phyloP scores from a whole-genome alignment of 306 rosid genomes.

The Hippophae tibetana region DNA sequence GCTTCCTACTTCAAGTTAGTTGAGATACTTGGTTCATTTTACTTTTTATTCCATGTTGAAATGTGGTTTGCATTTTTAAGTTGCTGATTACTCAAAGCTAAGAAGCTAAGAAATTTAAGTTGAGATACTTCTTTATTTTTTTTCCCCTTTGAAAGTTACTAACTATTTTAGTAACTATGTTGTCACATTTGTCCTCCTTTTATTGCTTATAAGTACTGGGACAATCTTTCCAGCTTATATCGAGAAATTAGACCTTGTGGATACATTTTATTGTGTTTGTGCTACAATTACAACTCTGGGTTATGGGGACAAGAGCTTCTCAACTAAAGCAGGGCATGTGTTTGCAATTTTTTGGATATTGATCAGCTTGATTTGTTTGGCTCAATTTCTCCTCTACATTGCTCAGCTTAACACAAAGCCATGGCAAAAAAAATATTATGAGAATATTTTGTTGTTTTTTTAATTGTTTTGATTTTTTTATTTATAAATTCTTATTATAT shows the following conservation, averaged over 20 bases:
- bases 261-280: conserved; percentile 50
- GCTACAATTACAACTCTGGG: conserved; percentile 42
- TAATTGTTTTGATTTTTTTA: too few species aligned
- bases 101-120: too few species aligned
- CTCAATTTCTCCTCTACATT: conserved; percentile 25
- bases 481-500: too few species aligned
- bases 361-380: conserved; percentile 37
- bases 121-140: too few species aligned
- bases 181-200: conserved; percentile 20
- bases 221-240: conserved; percentile 22
- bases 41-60: too few species aligned
- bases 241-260: conserved; percentile 29
- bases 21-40: too few species aligned
- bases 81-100: too few species aligned
- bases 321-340: conserved; percentile 54
- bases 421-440: conserved; percentile 27
- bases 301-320: conserved; percentile 76
- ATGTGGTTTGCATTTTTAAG: too few species aligned
- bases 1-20: too few species aligned
- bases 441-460: too few species aligned
- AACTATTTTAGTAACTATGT: background rate
- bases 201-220: conserved; percentile 28
- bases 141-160: too few species aligned
- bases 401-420: conserved; percentile 63
- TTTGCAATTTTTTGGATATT: conserved; percentile 83